Conservation (phyloP, 2,329 filamentous ascomycete genomes). For the Epichloe amarillans region DNA sequence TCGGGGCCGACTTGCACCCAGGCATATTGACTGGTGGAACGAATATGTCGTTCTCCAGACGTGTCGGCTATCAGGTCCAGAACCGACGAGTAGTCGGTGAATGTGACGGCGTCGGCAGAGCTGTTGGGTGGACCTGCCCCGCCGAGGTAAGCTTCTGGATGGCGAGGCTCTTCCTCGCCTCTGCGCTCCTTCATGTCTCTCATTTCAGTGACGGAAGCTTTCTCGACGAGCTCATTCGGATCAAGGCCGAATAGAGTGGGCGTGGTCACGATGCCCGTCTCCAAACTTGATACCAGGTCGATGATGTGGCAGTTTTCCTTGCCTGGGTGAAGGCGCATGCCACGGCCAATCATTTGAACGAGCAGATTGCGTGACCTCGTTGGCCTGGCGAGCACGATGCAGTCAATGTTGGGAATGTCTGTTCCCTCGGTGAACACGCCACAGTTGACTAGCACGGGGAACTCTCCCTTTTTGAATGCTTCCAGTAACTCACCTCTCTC, state of each 20-base stretch:
- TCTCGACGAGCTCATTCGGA: conserved; percentile 60
- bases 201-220: conserved; percentile 51
- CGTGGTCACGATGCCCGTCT: conserved; percentile 74
- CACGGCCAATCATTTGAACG: conserved; percentile 94
- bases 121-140: conserved; percentile 5
- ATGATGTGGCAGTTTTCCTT: conserved; percentile 91
- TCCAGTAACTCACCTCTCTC: conserved; percentile 58
- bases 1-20: conserved; percentile 71
- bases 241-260: conserved; percentile 90
- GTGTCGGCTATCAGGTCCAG: conserved; percentile 79
- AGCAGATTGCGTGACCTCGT: conserved; percentile 88
- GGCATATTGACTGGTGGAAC: conserved; percentile 56
- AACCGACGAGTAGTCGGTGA: conserved; percentile 87
- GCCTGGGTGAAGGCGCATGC: conserved; percentile 67
- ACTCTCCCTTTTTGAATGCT: conserved; percentile 60
- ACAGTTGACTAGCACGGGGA: conserved; percentile 84
- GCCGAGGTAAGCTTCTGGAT: conserved; percentile 7
- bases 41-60: conserved; percentile 65
- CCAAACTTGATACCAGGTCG: conserved; percentile 82
- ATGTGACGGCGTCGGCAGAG: conserved; percentile 43
- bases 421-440: conserved; percentile 96
- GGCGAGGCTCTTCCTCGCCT: conserved; percentile 24
- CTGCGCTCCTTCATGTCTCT: conserved; percentile 36
- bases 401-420: conserved; percentile 95
- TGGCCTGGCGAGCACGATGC: conserved; percentile 73